Base-by-base conservation (phyloP, 2,329 filamentous ascomycete species). In the Aspergillus tamarii region DNA sequence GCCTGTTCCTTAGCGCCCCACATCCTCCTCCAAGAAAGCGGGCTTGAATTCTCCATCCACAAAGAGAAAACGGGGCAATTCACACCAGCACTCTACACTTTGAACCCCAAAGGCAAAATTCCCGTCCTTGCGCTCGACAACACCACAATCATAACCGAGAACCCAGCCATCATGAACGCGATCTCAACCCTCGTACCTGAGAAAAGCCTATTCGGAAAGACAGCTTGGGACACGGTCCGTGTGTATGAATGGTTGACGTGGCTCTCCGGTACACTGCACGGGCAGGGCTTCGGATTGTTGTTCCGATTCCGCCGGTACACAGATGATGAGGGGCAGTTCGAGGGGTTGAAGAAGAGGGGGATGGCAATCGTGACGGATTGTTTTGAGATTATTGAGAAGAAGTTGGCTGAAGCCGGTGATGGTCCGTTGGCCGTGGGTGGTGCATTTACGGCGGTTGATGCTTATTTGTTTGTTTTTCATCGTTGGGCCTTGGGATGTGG, bases 231-330 rank as follows among this genome's bases (percentile, higher is more conserved):
- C n/a, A 39, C 52, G 16, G 52, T 23, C 12, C 16, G 52, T 6
- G 52, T 55, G 10, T 39, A 55, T 21, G 52, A 55, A 21, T 55
- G 52, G 52, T n/a, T 55, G 52, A 55, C 34, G n/a, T 55, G 32
- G 26, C 32, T 55, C 12, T 55, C 52, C 3, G 52, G 52, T 16
- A 55, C 52, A 8, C 30, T 55, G 52, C 52, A 55, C 21, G 16
- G 12, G 11, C 26, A 32, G n/a, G 52, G 52, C 28, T 55, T 55
- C 36, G 52, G 52, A 9, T 32, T 36, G 34, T 55, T n/a, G 10
- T 21, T n/a, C 12, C 52, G 52, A 23, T 32, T 32, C 12, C 28
- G 36, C 52, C 52, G 52, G 14, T 55, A 19, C 16, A 32, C 52
- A 12, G 52, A 32, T 36, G 52, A 55, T 55, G 16, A 16, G 12